Evolutionary conservation across 495 filamentous ascomycete species (phyloP), one percentile per base, ranked within the genome.

Genomic region (Aspergillus steynii): DNA sequence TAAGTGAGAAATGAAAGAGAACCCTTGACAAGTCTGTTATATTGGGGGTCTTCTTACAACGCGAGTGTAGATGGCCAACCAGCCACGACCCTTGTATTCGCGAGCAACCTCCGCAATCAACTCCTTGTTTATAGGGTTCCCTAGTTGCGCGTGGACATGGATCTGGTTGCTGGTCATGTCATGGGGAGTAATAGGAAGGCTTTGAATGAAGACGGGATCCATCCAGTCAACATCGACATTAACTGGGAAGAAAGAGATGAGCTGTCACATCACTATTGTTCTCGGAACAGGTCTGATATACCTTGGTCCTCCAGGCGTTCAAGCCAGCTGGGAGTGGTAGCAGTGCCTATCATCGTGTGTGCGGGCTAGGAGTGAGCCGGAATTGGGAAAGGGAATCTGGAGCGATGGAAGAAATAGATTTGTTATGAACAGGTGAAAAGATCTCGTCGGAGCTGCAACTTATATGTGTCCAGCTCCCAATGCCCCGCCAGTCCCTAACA

Each of bases 81-180:
- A 78, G 34, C 74, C 77, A 57, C 74, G 53, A 37, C 70, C 71
- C 53, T 76, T 74, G 64, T 74, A 73, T 50, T 79, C 75, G 25
- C 67, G 62, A 12, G 69, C 70, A 1, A 71, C 69, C 9, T 70
- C 57, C 20, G 60, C 60, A 42, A 80, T 68, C 26, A 80, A 60
- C 20, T 77, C 65, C 25, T 66, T 64, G 57, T 79, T 79, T 51
- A 67, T 67, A 20, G 69, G 69, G 34, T 72, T 62, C 52, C 60
- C 61, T 58, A 80, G 67, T 56, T 77, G 73, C 42, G 70, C 71
- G 57, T 77, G 69, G 29, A 79, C 77, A 66, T 56, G 69, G 27
- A 74, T 63, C 58, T 80, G 76, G 62, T 79, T 80, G 60, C 77
- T 80, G 15, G 77, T 80, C 72, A 73, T 69, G 59, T 78, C 74